Evolutionary conservation across 805 yeast genomes (phyloP), one percentile per base, ranked within the genome.

Genomic region (Nakazawaea pomicola): DNA sequence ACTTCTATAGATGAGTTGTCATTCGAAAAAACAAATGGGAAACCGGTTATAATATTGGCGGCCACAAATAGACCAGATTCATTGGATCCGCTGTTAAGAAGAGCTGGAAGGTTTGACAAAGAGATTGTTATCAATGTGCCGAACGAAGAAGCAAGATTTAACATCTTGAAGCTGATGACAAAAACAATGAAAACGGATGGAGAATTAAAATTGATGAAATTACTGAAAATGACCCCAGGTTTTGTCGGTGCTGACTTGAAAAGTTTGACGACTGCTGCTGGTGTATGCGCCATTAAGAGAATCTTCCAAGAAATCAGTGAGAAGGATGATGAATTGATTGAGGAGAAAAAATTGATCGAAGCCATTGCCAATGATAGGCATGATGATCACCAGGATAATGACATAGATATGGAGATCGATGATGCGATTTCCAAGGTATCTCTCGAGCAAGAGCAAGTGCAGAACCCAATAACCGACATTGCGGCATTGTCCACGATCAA

Each of bases 1-100:
- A 93, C 99, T 0, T 82, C 95, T 21, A 90, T 93, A 85, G 99
- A 93, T 62, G 96, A 89, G 55, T 63, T 93, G 29, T 74, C 95
- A 1, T 63, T 91, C 46, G 95, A 83, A 31, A 89, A 90, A 48
- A 91, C 97, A 0, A 84, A 74, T 38, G 96, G 96, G 2, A 85
- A 84, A 47, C 97, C 98, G 0, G 96, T 93, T 1, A 83, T 93
- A 47, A 83, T 93, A 0, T 79, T 93, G 19, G 99, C 98, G 25
- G 99, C 99, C 1, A 93, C 99, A 0, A 93, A 93, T 57, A 73
- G 99, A 49, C 99, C 99, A 0, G 98, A 93, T 58, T 80, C 97
- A 0, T 68, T 93, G 29, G 99, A 93, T 59, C 79, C 96, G 2
- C 98, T 98, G 0, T 70, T 93, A 48, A 76, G 99, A 62, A 77